Percentiles rank a stretch among this genome's conserved stretches.
Evolutionary conservation across 768 basidiomycete species (phyloP).

Genomic region (Psilocybe sp.): DNA sequence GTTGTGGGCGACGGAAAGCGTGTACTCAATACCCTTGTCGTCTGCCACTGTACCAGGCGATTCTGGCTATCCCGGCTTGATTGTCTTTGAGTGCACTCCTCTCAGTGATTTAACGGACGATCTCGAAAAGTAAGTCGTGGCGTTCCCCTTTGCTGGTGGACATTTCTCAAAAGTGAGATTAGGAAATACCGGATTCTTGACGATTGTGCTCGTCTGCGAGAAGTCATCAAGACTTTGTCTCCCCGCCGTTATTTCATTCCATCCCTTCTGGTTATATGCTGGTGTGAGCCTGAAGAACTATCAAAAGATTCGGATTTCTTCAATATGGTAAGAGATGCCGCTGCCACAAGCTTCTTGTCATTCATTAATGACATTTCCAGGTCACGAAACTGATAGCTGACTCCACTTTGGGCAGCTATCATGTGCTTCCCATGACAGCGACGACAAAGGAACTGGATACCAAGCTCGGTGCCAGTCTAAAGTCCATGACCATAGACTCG

Average conservation of each 20-base stretch:
- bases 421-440: slow-evolving; percentile 49
- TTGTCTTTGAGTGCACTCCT: slow-evolving; percentile 77
- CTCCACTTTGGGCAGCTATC: slow-evolving; percentile 35
- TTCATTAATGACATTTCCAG: slow-evolving; percentile 26
- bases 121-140: slow-evolving; percentile 54
- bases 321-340: slow-evolving; percentile 47
- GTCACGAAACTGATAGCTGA: slow-evolving; percentile 45
- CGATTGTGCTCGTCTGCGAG: slow-evolving; percentile 69
- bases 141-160: neutral
- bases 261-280: slow-evolving; percentile 57
- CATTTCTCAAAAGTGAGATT: slow-evolving; percentile 2
- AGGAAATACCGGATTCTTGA: slow-evolving; percentile 73
- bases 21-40: slow-evolving; percentile 60
- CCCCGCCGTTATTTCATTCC: slow-evolving; percentile 58
- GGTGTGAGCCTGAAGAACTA: slow-evolving; percentile 46
- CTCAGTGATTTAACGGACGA: slow-evolving; percentile 60
- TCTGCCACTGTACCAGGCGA: slow-evolving; percentile 15
- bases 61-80: slow-evolving; percentile 55
- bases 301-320: slow-evolving; percentile 45
- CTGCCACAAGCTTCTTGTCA: neutral
- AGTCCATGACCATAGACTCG: slow-evolving; percentile 46
- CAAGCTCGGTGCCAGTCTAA: slow-evolving; percentile 45
- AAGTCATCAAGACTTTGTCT: slow-evolving; percentile 55
- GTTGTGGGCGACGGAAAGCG: slow-evolving; percentile 52
- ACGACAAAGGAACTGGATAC: slow-evolving; percentile 54